Base-by-base conservation (phyloP, 768 basidiomycete genomes). In the Tulasnella sp. region DNA sequence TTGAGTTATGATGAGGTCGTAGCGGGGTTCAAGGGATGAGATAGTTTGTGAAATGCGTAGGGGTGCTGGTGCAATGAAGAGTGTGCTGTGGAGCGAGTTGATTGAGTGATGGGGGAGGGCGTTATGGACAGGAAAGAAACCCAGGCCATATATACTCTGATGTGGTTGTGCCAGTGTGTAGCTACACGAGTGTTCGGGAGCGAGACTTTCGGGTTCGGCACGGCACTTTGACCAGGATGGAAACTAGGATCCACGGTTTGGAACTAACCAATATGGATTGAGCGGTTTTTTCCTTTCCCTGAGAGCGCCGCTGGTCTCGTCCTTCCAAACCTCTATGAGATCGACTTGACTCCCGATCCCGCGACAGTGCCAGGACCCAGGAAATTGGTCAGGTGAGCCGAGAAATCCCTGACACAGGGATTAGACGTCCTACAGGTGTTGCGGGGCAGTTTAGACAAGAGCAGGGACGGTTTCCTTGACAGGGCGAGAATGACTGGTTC, bases 381-480 rank as follows among this genome's bases (percentile, higher is more conserved):
- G 58, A 64, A 25, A 64, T 64, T 64, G 58, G 58, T 29, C 29
- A 25, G 58, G 29, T 17, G 31, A 64, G 8, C 25, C 58, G 29
- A 64, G 58, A 64, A 14, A 64, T 17, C 29, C 58, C 25, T 64
- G 14, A 34, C 58, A 64, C 58, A 64, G 58, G 58, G 31, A 64
- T 64, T 64, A 64, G 58, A 34, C 58, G 58, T 64, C 58, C 31
- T 17, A 14, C 58, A 64, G 14, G 58, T 29, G 58, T 31, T 64
- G 58, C 58, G 58, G 58, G 58, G 58, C 58, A 64, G 31, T 34
- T 64, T 64, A 64, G 58, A 64, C 58, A 64, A 64, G 58, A 64
- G 58, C 58, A 64, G 58, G 58, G 58, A 64, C 58, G 22, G 8
- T 25, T 1, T 64, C 14, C 2, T 64, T 64, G 58, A 34, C 29